Evolutionary conservation across 352 stramenopile genomes (phyloP).

Genomic region (Globisporangium radiosum): DNA sequence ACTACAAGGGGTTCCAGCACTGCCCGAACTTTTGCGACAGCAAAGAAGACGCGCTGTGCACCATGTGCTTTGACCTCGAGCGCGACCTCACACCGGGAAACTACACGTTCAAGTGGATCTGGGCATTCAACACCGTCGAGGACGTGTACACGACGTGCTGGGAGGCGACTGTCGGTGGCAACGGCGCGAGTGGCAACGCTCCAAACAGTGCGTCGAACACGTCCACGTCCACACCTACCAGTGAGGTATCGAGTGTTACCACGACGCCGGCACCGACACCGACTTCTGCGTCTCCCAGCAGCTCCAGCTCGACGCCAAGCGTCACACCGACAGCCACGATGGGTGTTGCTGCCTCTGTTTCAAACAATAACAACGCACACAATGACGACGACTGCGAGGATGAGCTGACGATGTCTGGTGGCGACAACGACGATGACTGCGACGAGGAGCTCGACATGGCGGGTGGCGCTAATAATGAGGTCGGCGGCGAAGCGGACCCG

Average conservation of each 20-base stretch:
- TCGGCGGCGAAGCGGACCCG: neutral
- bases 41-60: slow-evolving; percentile 26
- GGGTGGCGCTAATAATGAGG: neutral
- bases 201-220: neutral
- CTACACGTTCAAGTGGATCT: slow-evolving; percentile 35
- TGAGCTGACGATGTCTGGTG: neutral
- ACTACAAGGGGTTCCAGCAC: slow-evolving; percentile 38
- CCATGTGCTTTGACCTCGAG: slow-evolving; percentile 39
- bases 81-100: slow-evolving; percentile 22
- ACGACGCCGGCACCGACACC: neutral
- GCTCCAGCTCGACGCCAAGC: neutral
- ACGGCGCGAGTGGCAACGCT: neutral
- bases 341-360: neutral
- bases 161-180: slow-evolving; percentile 15
- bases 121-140: slow-evolving; percentile 23
- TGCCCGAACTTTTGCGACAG: slow-evolving; percentile 32
- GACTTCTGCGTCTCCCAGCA: neutral
- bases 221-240: too few relatives aligned
- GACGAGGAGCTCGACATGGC: slow-evolving; percentile 7
- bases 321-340: neutral
- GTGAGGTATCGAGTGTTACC: too few relatives aligned
- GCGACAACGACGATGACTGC: slow-evolving; percentile 1
- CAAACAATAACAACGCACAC: too few relatives aligned
- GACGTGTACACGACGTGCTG: slow-evolving; percentile 30
- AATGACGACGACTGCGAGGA: neutral